These are phyloP conservation scores for Allomyces macrogynus DNA, from an alignment of 192 early-diverging fungal genomes.

Conservation along the genomic window DNA sequence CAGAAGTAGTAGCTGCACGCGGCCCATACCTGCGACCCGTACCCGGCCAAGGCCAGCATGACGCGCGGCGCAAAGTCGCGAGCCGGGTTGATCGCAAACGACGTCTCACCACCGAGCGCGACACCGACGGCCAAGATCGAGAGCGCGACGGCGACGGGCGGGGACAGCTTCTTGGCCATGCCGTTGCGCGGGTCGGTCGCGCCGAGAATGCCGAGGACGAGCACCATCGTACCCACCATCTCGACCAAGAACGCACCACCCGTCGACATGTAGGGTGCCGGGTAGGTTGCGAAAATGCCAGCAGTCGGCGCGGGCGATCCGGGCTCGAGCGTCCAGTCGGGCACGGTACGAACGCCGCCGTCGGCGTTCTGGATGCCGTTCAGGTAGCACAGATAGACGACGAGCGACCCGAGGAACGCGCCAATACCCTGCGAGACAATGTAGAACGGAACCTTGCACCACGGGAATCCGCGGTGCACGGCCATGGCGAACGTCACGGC, in stretches of 20 bases:
- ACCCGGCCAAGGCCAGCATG: slow-evolving; percentile 46
- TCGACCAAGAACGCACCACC: slow-evolving; percentile 36
- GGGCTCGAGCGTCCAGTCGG: slow-evolving; percentile 7
- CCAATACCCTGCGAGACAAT: slow-evolving; percentile 44
- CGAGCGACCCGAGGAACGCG: slow-evolving; percentile 47
- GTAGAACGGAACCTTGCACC: slow-evolving; percentile 42
- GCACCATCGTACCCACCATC: slow-evolving; percentile 41
- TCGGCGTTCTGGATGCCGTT: slow-evolving; percentile 31
- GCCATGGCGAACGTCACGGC: slow-evolving; percentile 49
- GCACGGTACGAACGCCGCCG: slow-evolving; percentile 20
- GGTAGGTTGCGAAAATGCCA: slow-evolving; percentile 43
- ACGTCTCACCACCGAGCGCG: slow-evolving; percentile 33
- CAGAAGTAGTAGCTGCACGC: slow-evolving; percentile 30
- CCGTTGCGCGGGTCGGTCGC: slow-evolving; percentile 14
- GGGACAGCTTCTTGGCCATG: slow-evolving; percentile 4
- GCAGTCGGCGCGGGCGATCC: slow-evolving; percentile 27
- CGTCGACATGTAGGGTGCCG: slow-evolving; percentile 27
- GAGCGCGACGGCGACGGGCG: slow-evolving; percentile 3
- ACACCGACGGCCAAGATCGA: slow-evolving; percentile 27
- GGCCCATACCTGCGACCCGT: slow-evolving; percentile 43
- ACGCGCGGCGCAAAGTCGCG: slow-evolving; percentile 60
- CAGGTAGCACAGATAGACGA: slow-evolving; percentile 40
- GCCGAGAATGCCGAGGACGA: slow-evolving; percentile 40
- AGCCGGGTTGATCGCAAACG: slow-evolving; percentile 42
- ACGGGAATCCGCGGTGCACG: slow-evolving; percentile 43